Evolutionary conservation across 1,284 basidiomycete genomes (phyloP).

Genomic region (Binderoboletus segoi): DNA sequence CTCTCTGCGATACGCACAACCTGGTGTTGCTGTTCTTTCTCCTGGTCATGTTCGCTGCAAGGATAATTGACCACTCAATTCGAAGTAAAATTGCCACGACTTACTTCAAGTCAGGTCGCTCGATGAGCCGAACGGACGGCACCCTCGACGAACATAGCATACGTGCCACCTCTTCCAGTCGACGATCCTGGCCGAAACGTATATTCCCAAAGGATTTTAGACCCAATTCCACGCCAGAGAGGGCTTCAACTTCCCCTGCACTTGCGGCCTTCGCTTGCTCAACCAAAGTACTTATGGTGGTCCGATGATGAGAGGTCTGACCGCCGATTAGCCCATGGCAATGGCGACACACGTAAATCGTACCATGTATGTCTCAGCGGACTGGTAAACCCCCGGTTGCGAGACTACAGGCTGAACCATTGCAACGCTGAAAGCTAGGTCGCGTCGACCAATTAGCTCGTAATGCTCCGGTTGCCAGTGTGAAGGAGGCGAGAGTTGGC

Average conservation of each 20-base stretch:
- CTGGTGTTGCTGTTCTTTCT: conserved; percentile 79
- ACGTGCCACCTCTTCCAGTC: conserved; percentile 84
- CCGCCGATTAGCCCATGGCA: conserved; percentile 28
- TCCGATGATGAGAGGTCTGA: conserved; percentile 43
- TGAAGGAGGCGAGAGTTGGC: conserved; percentile 75
- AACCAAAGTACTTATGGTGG: conserved; percentile 54
- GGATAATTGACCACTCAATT: neutral
- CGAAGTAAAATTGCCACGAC: conserved; percentile 21
- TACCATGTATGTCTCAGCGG: conserved; percentile 49
- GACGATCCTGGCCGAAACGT: conserved; percentile 83
- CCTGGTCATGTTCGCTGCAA: conserved; percentile 75
- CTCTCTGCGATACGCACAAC: conserved; percentile 80
- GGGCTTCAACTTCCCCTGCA: conserved; percentile 53
- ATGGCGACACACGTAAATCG: conserved; percentile 19
- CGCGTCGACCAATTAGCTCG: conserved; percentile 75
- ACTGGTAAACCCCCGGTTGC: conserved; percentile 35
- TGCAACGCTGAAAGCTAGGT: conserved; percentile 59
- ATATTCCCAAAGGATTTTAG: conserved; percentile 77
- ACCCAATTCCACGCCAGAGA: conserved; percentile 72
- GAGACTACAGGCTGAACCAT: conserved; percentile 33
- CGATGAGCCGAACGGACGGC: conserved; percentile 65
- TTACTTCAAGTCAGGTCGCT: conserved; percentile 74
- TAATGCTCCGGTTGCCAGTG: conserved; percentile 77
- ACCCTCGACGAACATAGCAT: conserved; percentile 81
- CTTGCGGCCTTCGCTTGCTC: conserved; percentile 52